Evolutionary conservation across 495 filamentous ascomycete genomes (phyloP).

Genomic region (Penicillium salamii): DNA sequence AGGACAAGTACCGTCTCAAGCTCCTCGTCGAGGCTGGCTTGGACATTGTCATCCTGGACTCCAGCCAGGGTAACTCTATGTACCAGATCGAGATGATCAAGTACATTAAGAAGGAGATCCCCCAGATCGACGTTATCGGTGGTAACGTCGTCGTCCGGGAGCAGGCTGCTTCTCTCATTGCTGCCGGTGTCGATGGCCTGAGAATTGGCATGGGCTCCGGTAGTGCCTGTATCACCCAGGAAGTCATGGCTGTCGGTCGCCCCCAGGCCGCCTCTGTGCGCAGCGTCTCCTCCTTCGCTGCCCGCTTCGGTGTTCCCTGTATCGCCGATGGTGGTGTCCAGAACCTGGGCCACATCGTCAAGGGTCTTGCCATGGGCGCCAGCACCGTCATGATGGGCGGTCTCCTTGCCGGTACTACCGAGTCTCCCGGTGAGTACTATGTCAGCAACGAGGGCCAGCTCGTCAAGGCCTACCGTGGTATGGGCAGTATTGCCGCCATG

Average conservation of each 20-base stretch:
- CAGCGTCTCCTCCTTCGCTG: constrained; percentile 83
- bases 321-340: constrained; percentile 98
- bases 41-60: constrained; percentile 93
- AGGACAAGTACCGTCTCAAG: constrained; percentile 82
- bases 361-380: constrained; percentile 91
- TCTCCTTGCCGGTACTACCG: constrained; percentile 92
- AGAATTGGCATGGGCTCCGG: constrained; percentile 99
- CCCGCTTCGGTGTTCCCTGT: constrained; percentile 92
- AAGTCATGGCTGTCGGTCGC: constrained; percentile 98
- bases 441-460: constrained; percentile 93
- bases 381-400: constrained; percentile 99
- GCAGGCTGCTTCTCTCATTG: constrained; percentile 88
- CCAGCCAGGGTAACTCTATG: constrained; percentile 93
- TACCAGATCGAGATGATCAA: constrained; percentile 98
- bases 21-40: constrained; percentile 91
- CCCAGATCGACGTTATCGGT: constrained; percentile 87
- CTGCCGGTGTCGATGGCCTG: constrained; percentile 91
- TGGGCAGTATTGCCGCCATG: constrained; percentile 99
- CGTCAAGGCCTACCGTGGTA: constrained; percentile 98
- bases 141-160: constrained; percentile 97
- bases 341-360: constrained; percentile 98
- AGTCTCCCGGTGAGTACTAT: constrained; percentile 95
- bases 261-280: constrained; percentile 92
- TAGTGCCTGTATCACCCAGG: constrained; percentile 97
- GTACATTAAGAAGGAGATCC: constrained; percentile 84